Conservation (phyloP, 129 eudicot genomes). For the Oenanthe sinensis region DNA sequence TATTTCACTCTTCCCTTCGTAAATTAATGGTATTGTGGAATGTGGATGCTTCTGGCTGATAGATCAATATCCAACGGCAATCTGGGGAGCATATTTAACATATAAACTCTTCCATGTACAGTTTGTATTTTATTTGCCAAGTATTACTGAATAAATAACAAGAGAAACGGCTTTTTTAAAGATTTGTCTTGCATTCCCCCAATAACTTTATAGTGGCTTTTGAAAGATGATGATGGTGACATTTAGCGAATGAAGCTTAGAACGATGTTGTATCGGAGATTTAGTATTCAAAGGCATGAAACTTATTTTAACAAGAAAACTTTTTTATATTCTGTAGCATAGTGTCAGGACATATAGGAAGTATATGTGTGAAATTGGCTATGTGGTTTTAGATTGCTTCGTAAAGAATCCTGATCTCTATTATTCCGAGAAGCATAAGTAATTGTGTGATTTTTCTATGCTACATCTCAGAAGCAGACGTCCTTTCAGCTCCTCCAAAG, state of each 20-base stretch:
- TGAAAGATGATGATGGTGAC: background rate
- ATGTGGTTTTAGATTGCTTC: background rate
- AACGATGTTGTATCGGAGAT: background rate
- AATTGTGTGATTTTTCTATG: slow-evolving; percentile 6
- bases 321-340: background rate
- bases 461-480: slow-evolving; percentile 65
- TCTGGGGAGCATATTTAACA: background rate
- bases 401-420: background rate
- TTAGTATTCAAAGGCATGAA: background rate
- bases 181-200: background rate
- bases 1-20: background rate
- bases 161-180: background rate
- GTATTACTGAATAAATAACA: background rate
- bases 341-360: background rate
- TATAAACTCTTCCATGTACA: background rate
- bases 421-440: background rate
- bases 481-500: slow-evolving; percentile 96
- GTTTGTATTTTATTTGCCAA: background rate
- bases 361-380: background rate
- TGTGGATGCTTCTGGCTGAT: background rate
- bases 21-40: background rate
- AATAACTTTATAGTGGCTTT: background rate
- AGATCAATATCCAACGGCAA: background rate
- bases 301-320: background rate
- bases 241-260: background rate